Percentiles rank a stretch among this genome's conserved stretches.
phyloP scores from a whole-genome alignment of 179 eudicot species.

The Nepenthes alata region DNA sequence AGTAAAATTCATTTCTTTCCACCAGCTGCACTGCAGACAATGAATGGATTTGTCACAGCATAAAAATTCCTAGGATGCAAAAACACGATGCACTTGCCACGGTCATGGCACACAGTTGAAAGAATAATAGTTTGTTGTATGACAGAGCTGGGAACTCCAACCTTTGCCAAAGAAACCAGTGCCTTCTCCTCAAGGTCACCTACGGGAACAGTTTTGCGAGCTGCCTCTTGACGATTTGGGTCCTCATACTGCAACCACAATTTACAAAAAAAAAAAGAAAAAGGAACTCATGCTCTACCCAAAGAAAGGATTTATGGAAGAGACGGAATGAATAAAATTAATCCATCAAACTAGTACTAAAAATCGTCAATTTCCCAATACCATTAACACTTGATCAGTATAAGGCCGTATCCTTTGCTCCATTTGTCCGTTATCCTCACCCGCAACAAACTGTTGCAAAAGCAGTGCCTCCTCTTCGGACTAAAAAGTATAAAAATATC shows the following conservation, averaged over 20 bases:
- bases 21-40: too few relatives aligned
- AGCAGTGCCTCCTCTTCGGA: slow-evolving; percentile 90
- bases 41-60: too few relatives aligned
- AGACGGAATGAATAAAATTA: not conserved
- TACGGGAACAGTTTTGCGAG: slow-evolving; percentile 69
- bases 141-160: slow-evolving; percentile 10
- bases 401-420: slow-evolving; percentile 55
- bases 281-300: slow-evolving; percentile 1
- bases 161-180: slow-evolving; percentile 70
- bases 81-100: too few relatives aligned
- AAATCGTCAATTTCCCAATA: slow-evolving; percentile 9
- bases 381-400: slow-evolving; percentile 66
- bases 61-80: too few relatives aligned
- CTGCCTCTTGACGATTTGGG: slow-evolving; percentile 58
- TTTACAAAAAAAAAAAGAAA: slow-evolving; percentile 5
- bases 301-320: not conserved
- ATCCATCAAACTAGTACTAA: not conserved
- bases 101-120: too few relatives aligned
- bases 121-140: not conserved
- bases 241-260: slow-evolving; percentile 63
- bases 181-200: slow-evolving; percentile 89
- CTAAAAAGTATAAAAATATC: slow-evolving; percentile 22
- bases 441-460: slow-evolving; percentile 52
- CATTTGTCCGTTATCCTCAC: slow-evolving; percentile 35
- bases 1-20: too few relatives aligned